These are phyloP conservation scores for Colletotrichum sp. DNA, from an alignment of 2,329 filamentous ascomycete genomes.

Conservation along the genomic window DNA sequence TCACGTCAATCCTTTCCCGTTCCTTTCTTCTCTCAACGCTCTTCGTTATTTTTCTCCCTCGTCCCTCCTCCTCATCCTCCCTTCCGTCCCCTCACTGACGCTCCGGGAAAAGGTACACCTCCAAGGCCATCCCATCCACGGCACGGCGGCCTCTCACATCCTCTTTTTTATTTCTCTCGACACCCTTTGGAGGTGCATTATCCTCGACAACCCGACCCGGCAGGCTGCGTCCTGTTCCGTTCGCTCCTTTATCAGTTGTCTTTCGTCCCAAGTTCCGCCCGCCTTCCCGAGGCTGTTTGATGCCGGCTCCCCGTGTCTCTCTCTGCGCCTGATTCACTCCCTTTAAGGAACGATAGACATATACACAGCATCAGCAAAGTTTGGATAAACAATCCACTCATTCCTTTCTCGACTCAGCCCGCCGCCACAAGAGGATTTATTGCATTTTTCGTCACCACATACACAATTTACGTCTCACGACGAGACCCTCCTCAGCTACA, in stretches of 20 bases:
- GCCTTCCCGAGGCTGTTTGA: constrained; percentile 11
- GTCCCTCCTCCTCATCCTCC: not conserved
- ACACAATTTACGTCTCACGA: not conserved
- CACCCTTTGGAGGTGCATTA: not conserved
- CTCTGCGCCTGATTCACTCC: not conserved
- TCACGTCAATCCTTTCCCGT: constrained; percentile 12
- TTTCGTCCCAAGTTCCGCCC: not conserved
- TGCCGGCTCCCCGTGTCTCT: not conserved
- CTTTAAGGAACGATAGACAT: not conserved
- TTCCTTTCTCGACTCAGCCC: constrained; percentile 11
- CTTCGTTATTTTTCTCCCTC: not conserved
- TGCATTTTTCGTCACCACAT: not conserved
- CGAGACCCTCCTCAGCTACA: not conserved
- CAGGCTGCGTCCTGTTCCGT: constrained; percentile 10
- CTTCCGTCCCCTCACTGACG: not conserved
- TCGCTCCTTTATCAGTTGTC: not conserved
- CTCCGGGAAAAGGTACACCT: not conserved
- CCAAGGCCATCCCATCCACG: not conserved
- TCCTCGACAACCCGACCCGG: not conserved
- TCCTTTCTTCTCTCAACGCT: not conserved
- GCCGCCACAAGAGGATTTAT: not conserved
- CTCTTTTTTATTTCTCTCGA: not conserved
- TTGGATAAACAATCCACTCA: not conserved
- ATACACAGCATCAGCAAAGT: not conserved
- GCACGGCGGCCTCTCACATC: constrained; percentile 1